Evolutionary conservation across 257 asterid genomes (phyloP).

Genomic region (Nicotiana paniculata): DNA sequence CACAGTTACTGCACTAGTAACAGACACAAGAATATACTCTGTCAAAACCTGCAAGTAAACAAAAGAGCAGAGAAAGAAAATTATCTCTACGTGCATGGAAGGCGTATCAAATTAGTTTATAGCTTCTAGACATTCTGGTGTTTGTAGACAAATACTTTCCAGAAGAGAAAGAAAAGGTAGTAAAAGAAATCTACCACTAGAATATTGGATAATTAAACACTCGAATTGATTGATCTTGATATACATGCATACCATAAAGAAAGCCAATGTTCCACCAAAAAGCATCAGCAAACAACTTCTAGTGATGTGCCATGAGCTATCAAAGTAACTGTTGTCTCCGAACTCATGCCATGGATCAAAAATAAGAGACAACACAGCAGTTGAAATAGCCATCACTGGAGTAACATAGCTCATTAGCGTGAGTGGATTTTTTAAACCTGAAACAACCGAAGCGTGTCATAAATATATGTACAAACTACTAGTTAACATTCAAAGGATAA

Average conservation of each 20-base stretch:
- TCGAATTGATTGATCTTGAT: not conserved
- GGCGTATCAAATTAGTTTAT: not conserved
- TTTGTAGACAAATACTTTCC: not conserved
- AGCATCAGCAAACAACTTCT: conserved; percentile 90
- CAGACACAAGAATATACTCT: conserved; percentile 82
- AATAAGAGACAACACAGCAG: conserved; percentile 72
- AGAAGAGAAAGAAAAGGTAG: not conserved
- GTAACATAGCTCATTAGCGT: conserved; percentile 95
- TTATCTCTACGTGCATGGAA: not conserved
- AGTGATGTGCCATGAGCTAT: conserved; percentile 71
- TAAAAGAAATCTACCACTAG: not conserved
- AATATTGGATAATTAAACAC: conserved; percentile 6
- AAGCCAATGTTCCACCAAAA: conserved; percentile 96
- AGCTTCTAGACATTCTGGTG: not conserved
- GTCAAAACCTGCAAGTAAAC: conserved; percentile 74
- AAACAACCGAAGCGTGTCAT: conserved; percentile 17
- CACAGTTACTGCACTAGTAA: conserved; percentile 96
- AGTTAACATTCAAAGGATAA: not conserved
- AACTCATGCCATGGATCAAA: conserved; percentile 94
- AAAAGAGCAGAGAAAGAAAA: not conserved
- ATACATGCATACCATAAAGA: conserved; percentile 73
- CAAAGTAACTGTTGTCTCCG: conserved; percentile 54
- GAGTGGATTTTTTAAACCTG: conserved; percentile 95
- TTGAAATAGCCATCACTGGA: conserved; percentile 92
- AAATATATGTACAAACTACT: conserved; percentile 2